A percentile compares a stretch with the other conserved stretches of the same genome.
Conservation (phyloP, 2,329 filamentous ascomycete genomes). For the Cladosporium colombiae region DNA sequence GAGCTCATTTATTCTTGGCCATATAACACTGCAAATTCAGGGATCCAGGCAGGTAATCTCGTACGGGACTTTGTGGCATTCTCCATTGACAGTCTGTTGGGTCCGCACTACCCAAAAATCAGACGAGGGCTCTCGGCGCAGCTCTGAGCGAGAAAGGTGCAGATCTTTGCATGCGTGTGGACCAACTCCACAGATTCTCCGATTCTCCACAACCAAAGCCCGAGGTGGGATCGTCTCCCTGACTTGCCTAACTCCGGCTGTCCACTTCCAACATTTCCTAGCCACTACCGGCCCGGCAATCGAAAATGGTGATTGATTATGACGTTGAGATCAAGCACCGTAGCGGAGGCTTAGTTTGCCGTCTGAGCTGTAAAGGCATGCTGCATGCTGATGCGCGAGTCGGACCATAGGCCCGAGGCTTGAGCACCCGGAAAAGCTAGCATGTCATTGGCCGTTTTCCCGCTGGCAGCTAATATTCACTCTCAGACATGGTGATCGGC, state of each 20-base stretch:
- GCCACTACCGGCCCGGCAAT: not conserved
- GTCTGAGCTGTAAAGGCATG: not conserved
- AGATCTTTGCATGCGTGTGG: not conserved
- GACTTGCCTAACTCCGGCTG: not conserved
- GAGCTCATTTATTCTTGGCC: not conserved
- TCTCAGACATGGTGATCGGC: not conserved
- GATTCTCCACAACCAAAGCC: not conserved
- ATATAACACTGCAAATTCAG: not conserved
- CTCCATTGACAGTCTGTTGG: not conserved
- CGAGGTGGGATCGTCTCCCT: not conserved
- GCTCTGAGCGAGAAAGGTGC: conserved; percentile 1
- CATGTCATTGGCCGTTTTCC: not conserved
- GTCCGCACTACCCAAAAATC: not conserved
- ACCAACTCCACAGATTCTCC: not conserved
- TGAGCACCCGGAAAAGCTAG: not conserved
- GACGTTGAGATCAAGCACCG: not conserved
- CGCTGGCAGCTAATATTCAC: not conserved
- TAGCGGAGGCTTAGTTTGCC: not conserved
- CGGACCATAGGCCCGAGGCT: not conserved
- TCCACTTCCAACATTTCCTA: not conserved
- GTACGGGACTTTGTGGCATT: not conserved
- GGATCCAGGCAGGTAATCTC: not conserved
- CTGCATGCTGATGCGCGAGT: not conserved
- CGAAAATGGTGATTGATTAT: not conserved
- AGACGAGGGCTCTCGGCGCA: not conserved